Evolutionary conservation across 129 eudicot species (phyloP), one percentile per base, ranked within the genome.

Genomic region (Saussurea involucrata): DNA sequence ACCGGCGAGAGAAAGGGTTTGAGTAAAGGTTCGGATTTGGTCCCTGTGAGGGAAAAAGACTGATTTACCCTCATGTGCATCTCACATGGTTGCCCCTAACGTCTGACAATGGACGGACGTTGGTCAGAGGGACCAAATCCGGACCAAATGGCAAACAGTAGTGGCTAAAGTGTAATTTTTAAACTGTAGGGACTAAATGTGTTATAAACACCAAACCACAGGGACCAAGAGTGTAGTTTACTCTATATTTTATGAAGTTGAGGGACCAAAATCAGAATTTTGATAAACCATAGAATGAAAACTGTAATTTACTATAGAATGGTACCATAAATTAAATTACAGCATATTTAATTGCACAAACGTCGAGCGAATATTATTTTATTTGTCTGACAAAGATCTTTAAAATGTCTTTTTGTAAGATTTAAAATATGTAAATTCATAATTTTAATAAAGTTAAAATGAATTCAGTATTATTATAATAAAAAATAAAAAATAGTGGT

Each of bases 321-420:
- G n/a, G 55, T 15, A 46, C 21, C 21, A 15, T 46, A 46, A 46
- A 44, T 36, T 42, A 44, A 44, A 44, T 44, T 44, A 44, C n/a
- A 44, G 57, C 13, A 44, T 25, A 24, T 37, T 24, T 64, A 75
- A 18, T 63, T 60, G 31, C 73, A 76, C 64, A 76, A 63, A 20
- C 12, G 21, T 42, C 66, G 72, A 76, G 66, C 53, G 73, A 66
- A 66, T 76, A 76, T 42, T 66, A 20, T 76, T 76, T 76, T n/a
- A n/a, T n/a, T 21, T 21, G 15, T 36, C 29, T 53, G 80, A 66
- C 67, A 66, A 66, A 65, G 32, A 76, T 76, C 80, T 65, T 76
- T 27, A 76, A 76, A 76, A 44, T 66, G 73, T 66, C 34, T 28
- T 66, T 46, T 66, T 76, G 25, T 66, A 25, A 46, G 11, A 21